These are phyloP conservation scores for Beauveria sp. DNA, from an alignment of 2,329 filamentous ascomycete species.

Conservation along the genomic window DNA sequence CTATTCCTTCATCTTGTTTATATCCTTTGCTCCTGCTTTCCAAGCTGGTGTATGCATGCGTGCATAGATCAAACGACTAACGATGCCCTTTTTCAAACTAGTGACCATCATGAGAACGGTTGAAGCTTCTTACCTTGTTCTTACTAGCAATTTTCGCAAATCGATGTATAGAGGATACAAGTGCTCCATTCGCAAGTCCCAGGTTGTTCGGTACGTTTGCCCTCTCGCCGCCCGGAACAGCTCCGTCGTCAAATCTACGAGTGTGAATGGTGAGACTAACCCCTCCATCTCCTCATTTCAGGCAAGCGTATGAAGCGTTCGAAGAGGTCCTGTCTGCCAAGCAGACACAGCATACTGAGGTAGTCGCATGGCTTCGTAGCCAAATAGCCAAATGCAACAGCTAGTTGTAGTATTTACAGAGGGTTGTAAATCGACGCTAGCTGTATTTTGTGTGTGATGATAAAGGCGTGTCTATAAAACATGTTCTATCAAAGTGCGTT, in stretches of 20 bases:
- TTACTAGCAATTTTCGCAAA: slow-evolving; percentile 47
- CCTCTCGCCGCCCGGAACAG: neutral
- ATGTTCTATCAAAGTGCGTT: neutral
- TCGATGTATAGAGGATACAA: slow-evolving; percentile 42
- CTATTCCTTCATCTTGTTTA: too few species aligned
- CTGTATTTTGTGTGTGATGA: neutral
- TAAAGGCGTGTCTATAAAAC: neutral
- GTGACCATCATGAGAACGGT: slow-evolving; percentile 60
- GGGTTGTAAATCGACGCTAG: too few species aligned
- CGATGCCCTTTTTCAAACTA: slow-evolving; percentile 20
- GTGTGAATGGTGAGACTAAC: neutral
- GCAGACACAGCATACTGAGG: slow-evolving; percentile 58
- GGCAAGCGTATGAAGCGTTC: slow-evolving; percentile 66
- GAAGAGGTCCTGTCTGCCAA: slow-evolving; percentile 57
- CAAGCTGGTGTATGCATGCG: neutral
- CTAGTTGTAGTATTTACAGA: neutral
- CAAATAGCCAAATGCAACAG: slow-evolving; percentile 32
- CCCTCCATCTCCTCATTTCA: slow-evolving; percentile 21
- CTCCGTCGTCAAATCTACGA: neutral
- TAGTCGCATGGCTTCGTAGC: slow-evolving; percentile 61
- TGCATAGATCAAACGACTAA: neutral
- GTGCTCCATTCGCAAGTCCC: slow-evolving; percentile 52
- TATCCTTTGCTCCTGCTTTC: too few species aligned
- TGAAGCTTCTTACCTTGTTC: slow-evolving; percentile 54
- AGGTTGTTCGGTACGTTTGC: slow-evolving; percentile 53